Base-by-base conservation (phyloP, 352 stramenopile genomes). In the Aphanomyces stellatus region DNA sequence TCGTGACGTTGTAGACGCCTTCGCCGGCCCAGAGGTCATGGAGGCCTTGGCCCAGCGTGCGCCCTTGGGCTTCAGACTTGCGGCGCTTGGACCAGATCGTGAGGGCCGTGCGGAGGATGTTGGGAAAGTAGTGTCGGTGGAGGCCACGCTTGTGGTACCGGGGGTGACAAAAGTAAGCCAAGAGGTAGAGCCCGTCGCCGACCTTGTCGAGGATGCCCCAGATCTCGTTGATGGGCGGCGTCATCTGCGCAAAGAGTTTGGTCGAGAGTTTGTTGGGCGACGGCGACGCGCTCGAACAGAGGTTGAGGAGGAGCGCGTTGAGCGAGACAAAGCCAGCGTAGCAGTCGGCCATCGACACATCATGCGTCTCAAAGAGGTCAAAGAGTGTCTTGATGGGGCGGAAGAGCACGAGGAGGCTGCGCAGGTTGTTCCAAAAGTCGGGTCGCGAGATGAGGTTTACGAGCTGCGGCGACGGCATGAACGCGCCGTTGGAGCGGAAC, bases 121-220 rank as follows among this genome's bases (percentile, higher is more conserved):
- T 62, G 7, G 30, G 53, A 46, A 62, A 62, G 30, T 62, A 46
- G 35, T 62, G 53, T 10, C 53, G 53, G 11, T 62, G 28, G 17
- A 62, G 53, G 13, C 53, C 53, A 19, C 53, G 53, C 33, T 62
- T 62, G 53, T 62, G 53, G 53, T 62, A 62, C 8, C 53, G 28
- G 8, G 53, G 53, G 53, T 62, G 53, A 17, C 53, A 62, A 62
- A 62, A 62, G 53, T 62, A 62, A 27, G 53, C 53, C 24, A 62
- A 31, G 1, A 62, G 31, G 17, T 46, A 42, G 6, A 62, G 33
- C 24, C 53, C 53, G 2, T 62, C 53, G 49, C 49, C 49, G 22
- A 57, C 28, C 33, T 62, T 42, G 33, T 62, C 34, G 53, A 62
- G 30, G 11, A 48, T 31, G 4, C 30, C 19, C 53, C 53, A 62